Percentiles rank a stretch among this genome's conserved stretches.
phyloP scores from a whole-genome alignment of 208 protist species.

The Phytomonas francai region DNA sequence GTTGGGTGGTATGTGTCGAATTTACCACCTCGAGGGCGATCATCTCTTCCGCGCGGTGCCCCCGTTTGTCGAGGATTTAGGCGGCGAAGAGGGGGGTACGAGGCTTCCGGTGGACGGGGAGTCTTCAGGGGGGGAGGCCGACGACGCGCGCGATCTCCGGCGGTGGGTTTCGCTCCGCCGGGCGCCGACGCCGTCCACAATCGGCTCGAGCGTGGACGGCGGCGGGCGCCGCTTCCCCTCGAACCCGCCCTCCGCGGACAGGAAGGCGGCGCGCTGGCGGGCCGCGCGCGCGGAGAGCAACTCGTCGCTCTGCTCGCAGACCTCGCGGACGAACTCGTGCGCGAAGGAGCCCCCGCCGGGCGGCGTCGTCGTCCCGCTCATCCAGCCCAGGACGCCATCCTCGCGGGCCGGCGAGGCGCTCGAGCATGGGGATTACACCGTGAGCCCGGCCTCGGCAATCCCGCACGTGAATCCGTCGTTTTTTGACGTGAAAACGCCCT shows the following conservation, averaged over 20 bases:
- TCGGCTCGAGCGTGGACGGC: too few species aligned
- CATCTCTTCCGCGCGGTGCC: constrained; percentile 5
- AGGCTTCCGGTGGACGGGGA: background rate
- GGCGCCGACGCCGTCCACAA: too few species aligned
- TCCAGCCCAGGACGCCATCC: background rate
- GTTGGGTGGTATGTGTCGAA: too few species aligned
- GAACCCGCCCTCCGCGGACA: too few species aligned
- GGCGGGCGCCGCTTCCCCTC: too few species aligned
- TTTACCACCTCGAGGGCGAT: constrained; percentile 3
- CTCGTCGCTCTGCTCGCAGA: background rate
- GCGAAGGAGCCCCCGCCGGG: background rate
- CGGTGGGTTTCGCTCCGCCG: too few species aligned
- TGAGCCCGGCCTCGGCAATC: background rate
- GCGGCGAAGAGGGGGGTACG: constrained; percentile 1
- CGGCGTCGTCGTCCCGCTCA: background rate
- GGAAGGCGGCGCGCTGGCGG: background rate
- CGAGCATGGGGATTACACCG: background rate
- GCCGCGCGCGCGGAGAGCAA: background rate
- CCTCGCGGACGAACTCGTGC: background rate
- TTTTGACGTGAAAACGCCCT: background rate
- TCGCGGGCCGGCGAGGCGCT: background rate
- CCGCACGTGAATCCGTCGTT: background rate
- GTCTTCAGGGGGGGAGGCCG: too few species aligned
- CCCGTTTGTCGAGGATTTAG: constrained; percentile 3
- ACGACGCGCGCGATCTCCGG: too few species aligned